These are phyloP conservation scores for Colletotrichum eremochloae DNA, from an alignment of 2,329 filamentous ascomycete species.

Conservation along the genomic window DNA sequence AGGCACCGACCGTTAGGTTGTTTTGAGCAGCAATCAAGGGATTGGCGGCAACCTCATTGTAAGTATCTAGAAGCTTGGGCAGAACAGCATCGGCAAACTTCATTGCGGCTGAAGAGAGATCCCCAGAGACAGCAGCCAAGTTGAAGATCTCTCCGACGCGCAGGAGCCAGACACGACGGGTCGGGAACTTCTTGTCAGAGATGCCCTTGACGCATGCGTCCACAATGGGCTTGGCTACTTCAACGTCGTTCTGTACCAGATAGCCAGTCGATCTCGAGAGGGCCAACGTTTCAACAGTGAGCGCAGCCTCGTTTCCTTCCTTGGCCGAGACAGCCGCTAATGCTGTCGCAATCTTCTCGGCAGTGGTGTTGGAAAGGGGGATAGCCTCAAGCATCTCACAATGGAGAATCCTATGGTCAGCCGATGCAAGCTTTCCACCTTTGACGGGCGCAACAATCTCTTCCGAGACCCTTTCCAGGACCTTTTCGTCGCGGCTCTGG, in stretches of 20 bases:
- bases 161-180: constrained; percentile 85
- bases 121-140: constrained; percentile 40
- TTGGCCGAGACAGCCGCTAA: constrained; percentile 80
- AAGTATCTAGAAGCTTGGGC: constrained; percentile 74
- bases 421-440: constrained; percentile 83
- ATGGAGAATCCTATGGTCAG: constrained; percentile 87
- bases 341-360: constrained; percentile 74
- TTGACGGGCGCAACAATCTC: constrained; percentile 87
- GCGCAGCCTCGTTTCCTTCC: constrained; percentile 88
- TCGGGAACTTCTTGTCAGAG: constrained; percentile 83
- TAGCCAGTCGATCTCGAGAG: constrained; percentile 75
- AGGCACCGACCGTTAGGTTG: constrained; percentile 84
- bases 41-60: constrained; percentile 84
- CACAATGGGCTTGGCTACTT: constrained; percentile 74
- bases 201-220: constrained; percentile 86
- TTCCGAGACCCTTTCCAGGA: constrained; percentile 77
- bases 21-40: constrained; percentile 83
- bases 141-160: constrained; percentile 79
- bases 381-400: constrained; percentile 82
- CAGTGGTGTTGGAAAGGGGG: constrained; percentile 70
- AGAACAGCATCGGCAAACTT: constrained; percentile 67
- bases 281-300: constrained; percentile 80
- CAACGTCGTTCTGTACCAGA: constrained; percentile 70
- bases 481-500: constrained; percentile 68
- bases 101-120: constrained; percentile 52